A percentile compares a stretch with the other conserved stretches of the same genome.
These are phyloP conservation scores for Colletotrichum sansevieriae DNA, from an alignment of 2,329 filamentous ascomycete genomes.

Conservation along the genomic window DNA sequence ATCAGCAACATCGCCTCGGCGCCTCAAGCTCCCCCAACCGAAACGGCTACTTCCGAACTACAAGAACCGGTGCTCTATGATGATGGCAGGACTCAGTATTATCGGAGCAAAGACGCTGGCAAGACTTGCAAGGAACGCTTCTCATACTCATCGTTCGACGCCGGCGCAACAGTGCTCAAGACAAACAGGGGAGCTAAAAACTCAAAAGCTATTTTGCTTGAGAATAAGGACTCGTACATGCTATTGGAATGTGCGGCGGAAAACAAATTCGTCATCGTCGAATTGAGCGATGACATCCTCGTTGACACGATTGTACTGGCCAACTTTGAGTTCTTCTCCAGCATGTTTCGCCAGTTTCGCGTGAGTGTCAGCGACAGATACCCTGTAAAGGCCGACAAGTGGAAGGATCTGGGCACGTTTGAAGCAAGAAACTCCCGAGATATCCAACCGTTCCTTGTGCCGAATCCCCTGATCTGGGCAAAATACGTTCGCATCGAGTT, in stretches of 20 bases:
- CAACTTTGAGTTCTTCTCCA: constrained; percentile 99
- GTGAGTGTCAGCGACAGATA: constrained; percentile 96
- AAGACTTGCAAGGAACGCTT: constrained; percentile 98
- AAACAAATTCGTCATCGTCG: constrained; percentile 95
- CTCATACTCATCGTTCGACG: constrained; percentile 98
- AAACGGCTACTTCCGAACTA: constrained; percentile 38
- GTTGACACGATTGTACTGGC: constrained; percentile 97
- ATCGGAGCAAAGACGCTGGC: constrained; percentile 90
- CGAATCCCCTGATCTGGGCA: constrained; percentile 95
- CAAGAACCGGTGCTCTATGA: constrained; percentile 60
- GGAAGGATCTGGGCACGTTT: constrained; percentile 89
- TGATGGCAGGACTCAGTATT: constrained; percentile 64
- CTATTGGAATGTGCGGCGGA: constrained; percentile 87
- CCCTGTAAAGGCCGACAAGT: constrained; percentile 91
- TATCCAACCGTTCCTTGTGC: constrained; percentile 93
- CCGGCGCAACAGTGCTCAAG: constrained; percentile 92
- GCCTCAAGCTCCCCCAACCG: constrained; percentile 30
- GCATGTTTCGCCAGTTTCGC: constrained; percentile 91
- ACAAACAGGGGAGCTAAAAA: constrained; percentile 89
- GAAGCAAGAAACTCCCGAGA: constrained; percentile 93
- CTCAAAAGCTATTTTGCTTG: constrained; percentile 87
- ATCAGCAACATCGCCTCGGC: constrained; percentile 46
- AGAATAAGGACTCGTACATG: constrained; percentile 99
- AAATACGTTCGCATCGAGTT: constrained; percentile 94
- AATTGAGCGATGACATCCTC: constrained; percentile 87